Conservation (phyloP, 495 filamentous ascomycete genomes). For the Oleoguttula mirabilis region DNA sequence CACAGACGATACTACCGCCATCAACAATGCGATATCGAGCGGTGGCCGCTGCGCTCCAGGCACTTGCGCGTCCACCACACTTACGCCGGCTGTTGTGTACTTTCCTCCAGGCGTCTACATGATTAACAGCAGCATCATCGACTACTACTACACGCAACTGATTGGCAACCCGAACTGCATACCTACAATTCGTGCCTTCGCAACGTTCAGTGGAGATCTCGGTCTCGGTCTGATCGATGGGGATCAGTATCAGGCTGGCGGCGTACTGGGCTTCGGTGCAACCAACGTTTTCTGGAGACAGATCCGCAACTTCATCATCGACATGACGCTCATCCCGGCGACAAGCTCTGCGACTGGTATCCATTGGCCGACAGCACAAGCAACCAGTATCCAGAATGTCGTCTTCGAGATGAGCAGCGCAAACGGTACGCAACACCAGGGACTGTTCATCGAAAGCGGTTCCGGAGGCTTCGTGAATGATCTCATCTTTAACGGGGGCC, state of each 20-base stretch:
- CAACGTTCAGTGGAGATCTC: conserved; percentile 43
- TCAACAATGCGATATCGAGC: conserved; percentile 36
- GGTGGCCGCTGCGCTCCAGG: conserved; percentile 26
- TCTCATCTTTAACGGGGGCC: conserved; percentile 59
- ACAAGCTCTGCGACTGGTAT: conserved; percentile 47
- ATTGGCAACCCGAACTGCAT: conserved; percentile 45
- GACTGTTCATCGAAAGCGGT: conserved; percentile 71
- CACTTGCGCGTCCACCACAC: conserved; percentile 32
- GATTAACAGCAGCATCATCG: conserved; percentile 26
- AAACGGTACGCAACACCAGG: conserved; percentile 63
- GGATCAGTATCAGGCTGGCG: conserved; percentile 23
- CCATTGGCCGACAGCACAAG: conserved; percentile 65
- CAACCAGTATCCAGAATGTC: conserved; percentile 65
- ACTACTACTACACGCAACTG: conserved; percentile 31
- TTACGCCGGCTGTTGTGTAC: conserved; percentile 42
- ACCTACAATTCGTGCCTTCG: conserved; percentile 53
- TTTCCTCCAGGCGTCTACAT: conserved; percentile 45
- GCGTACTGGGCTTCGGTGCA: conserved; percentile 26
- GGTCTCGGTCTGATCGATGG: conserved; percentile 48
- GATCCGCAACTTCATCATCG: conserved; percentile 65
- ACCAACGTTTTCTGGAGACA: conserved; percentile 72
- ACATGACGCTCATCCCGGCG: conserved; percentile 51
- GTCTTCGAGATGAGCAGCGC: conserved; percentile 58
- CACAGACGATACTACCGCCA: conserved; percentile 39
- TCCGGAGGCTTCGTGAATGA: conserved; percentile 60